Conservation (phyloP, 306 rosid genomes). For the Bauhinia variegata region DNA sequence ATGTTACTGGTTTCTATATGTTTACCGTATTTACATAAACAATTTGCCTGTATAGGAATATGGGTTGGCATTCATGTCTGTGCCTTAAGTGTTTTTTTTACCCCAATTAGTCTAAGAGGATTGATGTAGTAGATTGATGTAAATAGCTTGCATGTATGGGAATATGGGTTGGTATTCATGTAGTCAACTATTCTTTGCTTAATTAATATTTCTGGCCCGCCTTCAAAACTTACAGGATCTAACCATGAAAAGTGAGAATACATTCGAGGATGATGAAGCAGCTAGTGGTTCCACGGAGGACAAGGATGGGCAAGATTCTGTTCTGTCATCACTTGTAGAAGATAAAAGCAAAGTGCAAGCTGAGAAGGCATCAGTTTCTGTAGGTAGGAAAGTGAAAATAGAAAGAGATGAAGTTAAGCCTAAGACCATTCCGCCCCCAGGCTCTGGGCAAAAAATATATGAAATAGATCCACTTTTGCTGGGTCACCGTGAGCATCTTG, state of each 20-base stretch:
- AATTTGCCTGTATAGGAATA: conserved; percentile 22
- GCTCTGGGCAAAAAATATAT: conserved; percentile 78
- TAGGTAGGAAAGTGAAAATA: no score
- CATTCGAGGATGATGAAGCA: conserved; percentile 18
- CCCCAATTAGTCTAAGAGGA: no score
- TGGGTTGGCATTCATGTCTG: conserved; percentile 28
- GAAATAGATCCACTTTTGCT: conserved; percentile 73
- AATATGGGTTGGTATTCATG: conserved; percentile 27
- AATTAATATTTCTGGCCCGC: no score
- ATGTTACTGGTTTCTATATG: neutral
- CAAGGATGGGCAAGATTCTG: conserved; percentile 46
- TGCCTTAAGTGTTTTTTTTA: neutral
- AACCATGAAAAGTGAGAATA: no score
- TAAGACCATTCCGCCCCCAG: conserved; percentile 70
- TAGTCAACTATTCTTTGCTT: neutral
- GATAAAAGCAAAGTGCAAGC: neutral
- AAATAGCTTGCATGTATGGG: conserved; percentile 22
- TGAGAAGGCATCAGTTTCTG: no score
- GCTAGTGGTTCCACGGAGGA: conserved; percentile 37
- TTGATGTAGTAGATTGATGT: no score
- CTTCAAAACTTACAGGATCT: no score
- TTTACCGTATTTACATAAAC: conserved; percentile 11
- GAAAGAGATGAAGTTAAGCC: neutral
- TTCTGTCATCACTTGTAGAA: conserved; percentile 40
- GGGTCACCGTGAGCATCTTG: conserved; percentile 66